Evolutionary conservation across 306 rosid genomes (phyloP), one percentile per base, ranked within the genome.

Genomic region (Quercus gilva): DNA sequence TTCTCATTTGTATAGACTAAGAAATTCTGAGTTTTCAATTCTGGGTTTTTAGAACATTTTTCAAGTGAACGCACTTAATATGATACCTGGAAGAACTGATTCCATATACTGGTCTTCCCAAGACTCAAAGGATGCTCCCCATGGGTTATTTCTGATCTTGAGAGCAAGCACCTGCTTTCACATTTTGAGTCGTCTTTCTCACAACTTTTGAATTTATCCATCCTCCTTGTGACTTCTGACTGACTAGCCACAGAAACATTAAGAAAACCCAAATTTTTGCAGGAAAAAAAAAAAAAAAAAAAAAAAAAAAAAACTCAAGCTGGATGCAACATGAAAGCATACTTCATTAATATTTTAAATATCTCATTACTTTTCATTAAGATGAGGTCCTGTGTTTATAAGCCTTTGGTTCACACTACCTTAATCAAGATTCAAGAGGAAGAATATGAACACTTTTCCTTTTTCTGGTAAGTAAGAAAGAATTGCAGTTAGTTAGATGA

Each of bases 101-200:
- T 93, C 99, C 99, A 96, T 75, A 96, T 76, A 74, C 98, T 96
- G 76, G 93, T 84, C 90, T 89, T 90, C 86, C 99, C 99, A 83
- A 96, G 96, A 82, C 99, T 96, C 89, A 93, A 81, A 71, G 99
- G 99, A 89, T 96, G 99, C 82, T 96, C 98, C 84, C 86, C 99
- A 23, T 89, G 97, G 84, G 93, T 57, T 84, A 96, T 90, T 86
- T 91, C 90, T 74, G 97, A 91, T 84, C 99, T 90, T 77, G 98
- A 96, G 78, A 96, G 96, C 82, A 86, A 82, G 21, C 96, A 84
- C 69, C 90, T 83, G 56, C 84, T 81, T 79, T 82, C 90, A 82
- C 55, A 64, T 72, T 85, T 82, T 59, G 87, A 55, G 74, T 89
- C 99, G 55, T 87, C 94, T 61, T 87, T 73, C 75, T 91, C 94